Evolutionary conservation across 2,329 filamentous ascomycete species (phyloP), one percentile per base, ranked within the genome.

Genomic region (Diaporthe longicolla): DNA sequence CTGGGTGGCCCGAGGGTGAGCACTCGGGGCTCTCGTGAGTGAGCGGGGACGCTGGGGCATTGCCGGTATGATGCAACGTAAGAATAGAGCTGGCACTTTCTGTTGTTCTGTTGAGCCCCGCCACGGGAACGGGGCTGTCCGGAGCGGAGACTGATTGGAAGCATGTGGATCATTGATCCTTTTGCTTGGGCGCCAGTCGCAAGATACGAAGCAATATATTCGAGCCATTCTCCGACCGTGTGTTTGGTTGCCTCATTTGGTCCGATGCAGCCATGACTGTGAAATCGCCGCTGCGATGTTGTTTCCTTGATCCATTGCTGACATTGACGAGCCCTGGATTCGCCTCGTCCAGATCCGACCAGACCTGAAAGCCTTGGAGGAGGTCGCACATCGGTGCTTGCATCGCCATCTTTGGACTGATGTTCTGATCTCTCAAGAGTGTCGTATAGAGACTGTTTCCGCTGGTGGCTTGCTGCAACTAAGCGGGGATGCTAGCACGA

Each of bases 1-100:
- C 66, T 19, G 74, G 74, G 6, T 75, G 74, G 74, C 57, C 59
- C 4, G 74, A 73, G 66, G 52, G 54, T 24, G 65, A 66, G 35
- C 5, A 17, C 3, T 19, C 48, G 35, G 61, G 32, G 13, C 7
- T 26, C 13, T 21, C 13, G 26, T 73, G 52, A 59, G 37, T 73
- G 52, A 54, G 3, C 15, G 10, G 7, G 43, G n/a, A 9, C 3
- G 19, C 11, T 15, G 26, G 7, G 7, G 50, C 21, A 9, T 57
- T 24, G 24, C 21, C 26, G 21, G 13, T 21, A 5, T 24, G 26
- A 19, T 48, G 35, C 37, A 37, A 7, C 45, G 29, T 8, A 0
- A 7, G 40, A 7, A 13, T 54, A 26, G 17, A 68, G 63, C 17
- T 54, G 63, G 17, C 48, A 68, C 26, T 37, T 5, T 43, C 40